A percentile compares a stretch with the other conserved stretches of the same genome.
Conservation (phyloP, 495 filamentous ascomycete genomes). For the Parmelia sp. region DNA sequence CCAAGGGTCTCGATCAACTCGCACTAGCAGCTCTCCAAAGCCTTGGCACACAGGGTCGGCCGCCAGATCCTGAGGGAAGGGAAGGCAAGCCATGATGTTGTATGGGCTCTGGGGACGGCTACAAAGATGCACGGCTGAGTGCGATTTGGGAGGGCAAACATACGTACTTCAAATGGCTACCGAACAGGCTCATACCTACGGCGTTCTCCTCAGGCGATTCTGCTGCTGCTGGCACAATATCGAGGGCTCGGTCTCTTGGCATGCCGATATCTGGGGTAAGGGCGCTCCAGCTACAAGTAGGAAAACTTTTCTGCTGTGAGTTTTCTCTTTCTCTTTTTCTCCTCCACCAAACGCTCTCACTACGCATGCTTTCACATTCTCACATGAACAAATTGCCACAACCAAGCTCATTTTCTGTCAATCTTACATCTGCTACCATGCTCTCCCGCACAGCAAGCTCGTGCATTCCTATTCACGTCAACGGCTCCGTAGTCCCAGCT, state of each 20-base stretch:
- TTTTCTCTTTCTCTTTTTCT: constrained; percentile 3
- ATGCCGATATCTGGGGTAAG: too few relatives aligned
- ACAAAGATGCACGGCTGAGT: not conserved
- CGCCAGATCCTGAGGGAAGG: not conserved
- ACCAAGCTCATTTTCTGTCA: not conserved
- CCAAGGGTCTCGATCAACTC: not conserved
- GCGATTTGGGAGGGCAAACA: not conserved
- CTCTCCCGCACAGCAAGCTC: not conserved
- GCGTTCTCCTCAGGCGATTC: not conserved
- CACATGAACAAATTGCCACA: not conserved
- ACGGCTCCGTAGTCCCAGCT: not conserved
- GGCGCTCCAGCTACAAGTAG: not conserved
- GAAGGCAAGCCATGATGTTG: not conserved
- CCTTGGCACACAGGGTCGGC: not conserved
- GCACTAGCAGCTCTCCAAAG: not conserved
- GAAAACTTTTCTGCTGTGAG: not conserved
- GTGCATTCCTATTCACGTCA: not conserved
- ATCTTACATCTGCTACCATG: not conserved
- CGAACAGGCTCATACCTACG: not conserved
- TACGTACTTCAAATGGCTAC: not conserved
- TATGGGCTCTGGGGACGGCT: not conserved
- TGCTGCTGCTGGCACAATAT: not conserved
- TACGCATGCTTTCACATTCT: not conserved
- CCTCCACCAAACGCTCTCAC: not conserved
- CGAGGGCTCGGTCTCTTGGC: not conserved